Evolutionary conservation across 495 filamentous ascomycete genomes (phyloP), one percentile per base, ranked within the genome.

Genomic region (Rhizodiscina lignyota): DNA sequence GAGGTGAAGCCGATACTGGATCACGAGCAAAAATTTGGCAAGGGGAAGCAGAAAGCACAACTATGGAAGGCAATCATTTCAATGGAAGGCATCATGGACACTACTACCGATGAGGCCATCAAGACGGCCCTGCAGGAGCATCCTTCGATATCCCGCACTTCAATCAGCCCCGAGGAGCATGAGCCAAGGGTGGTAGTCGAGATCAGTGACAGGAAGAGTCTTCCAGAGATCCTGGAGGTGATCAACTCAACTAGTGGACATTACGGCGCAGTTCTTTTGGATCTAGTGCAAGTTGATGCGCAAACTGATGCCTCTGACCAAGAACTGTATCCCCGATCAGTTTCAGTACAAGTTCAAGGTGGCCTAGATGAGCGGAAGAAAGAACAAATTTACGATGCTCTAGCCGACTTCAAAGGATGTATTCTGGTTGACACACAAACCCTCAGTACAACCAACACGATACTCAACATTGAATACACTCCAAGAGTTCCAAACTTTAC

Each of bases 401-500:
- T 27, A 13, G 13, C 24, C 16, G 60, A 62, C 2, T 55, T 56
- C n/a, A 32, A 17, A 18, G 30, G 77, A 13, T 47, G 44, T 6
- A 47, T 77, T 12, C 62, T 69, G 5, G 54, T 27, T 13, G 24
- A 27, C 24, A 27, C 8, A 13, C 24, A 27, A 13, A 27, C 24
- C 8, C 24, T 63, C 13, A 18, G 49, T 2, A 55, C 63, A 4
- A 70, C 61, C 4, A 37, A 66, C 24, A 81, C 83, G 1, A 68
- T 84, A 15, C 35, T 89, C 17, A 77, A 62, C 43, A 47, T 92
- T 35, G 65, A 58, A 0, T 94, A 94, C 42, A 58, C 53, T 0
- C 81, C 85, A 6, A 44, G 61, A 3, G 62, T 69, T 0, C 81
- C 83, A 1, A 38, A 49, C 1, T 64, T 89, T 45, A 91, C 82